Conservation (phyloP, 495 filamentous ascomycete genomes). For the Cryomyces minteri region DNA sequence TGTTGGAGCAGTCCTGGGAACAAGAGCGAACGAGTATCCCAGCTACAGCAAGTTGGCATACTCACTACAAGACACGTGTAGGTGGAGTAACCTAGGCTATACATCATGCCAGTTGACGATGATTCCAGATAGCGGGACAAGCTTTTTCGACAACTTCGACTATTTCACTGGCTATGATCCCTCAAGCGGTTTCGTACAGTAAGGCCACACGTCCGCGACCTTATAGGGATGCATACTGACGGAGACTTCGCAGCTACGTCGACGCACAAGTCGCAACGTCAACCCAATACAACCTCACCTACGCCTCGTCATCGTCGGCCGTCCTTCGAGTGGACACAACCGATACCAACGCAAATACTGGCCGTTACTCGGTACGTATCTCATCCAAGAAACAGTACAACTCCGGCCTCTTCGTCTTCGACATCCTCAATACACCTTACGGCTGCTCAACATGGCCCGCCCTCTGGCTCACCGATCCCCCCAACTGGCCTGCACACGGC, state of each 20-base stretch:
- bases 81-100: neutral
- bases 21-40: conserved; percentile 30
- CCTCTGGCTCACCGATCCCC: conserved; percentile 42
- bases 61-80: conserved; percentile 30
- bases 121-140: conserved; percentile 21
- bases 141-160: conserved; percentile 33
- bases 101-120: neutral
- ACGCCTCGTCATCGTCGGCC: conserved; percentile 26
- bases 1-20: conserved; percentile 33
- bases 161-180: conserved; percentile 35
- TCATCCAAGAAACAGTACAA: conserved; percentile 31
- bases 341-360: conserved; percentile 23
- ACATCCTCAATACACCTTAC: conserved; percentile 30
- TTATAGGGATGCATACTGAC: neutral
- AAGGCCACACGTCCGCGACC: conserved; percentile 1
- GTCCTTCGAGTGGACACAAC: conserved; percentile 32
- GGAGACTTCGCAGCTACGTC: conserved; percentile 13
- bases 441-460: conserved; percentile 39
- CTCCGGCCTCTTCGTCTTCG: conserved; percentile 34
- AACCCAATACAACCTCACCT: conserved; percentile 30
- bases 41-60: conserved; percentile 32
- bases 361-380: conserved; percentile 36
- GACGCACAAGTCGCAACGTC: conserved; percentile 13
- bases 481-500: conserved; percentile 37
- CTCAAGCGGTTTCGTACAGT: conserved; percentile 32